A percentile compares a stretch with the other conserved stretches of the same genome.
Evolutionary conservation across 768 basidiomycete species (phyloP).

Genomic region (Chalciporus piperatus): DNA sequence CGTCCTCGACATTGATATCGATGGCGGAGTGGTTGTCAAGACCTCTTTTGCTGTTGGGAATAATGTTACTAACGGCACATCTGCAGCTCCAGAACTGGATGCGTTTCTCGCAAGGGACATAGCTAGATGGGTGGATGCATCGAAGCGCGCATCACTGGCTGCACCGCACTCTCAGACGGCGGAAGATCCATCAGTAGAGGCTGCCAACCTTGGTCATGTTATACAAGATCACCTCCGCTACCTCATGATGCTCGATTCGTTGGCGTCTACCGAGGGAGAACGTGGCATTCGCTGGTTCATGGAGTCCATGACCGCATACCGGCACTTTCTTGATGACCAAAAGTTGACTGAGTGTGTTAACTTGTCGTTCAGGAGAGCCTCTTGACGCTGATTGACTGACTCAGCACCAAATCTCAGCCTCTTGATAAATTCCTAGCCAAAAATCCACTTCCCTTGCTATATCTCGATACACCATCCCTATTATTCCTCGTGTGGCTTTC

Average conservation of each 20-base stretch:
- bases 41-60: conserved; percentile 64
- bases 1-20: conserved; percentile 73
- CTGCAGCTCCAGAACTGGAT: conserved; percentile 49
- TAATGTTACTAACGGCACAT: conserved; percentile 44
- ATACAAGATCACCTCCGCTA: conserved; percentile 60
- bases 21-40: conserved; percentile 51
- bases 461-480: conserved; percentile 61
- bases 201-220: conserved; percentile 44
- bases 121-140: conserved; percentile 54
- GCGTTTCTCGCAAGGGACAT: conserved; percentile 57
- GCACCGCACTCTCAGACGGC: conserved; percentile 32
- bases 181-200: conserved; percentile 49
- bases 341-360: conserved; percentile 16
- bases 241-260: conserved; percentile 67
- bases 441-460: conserved; percentile 67
- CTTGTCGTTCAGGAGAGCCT: background rate
- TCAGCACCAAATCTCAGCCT: conserved; percentile 43
- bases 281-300: conserved; percentile 75
- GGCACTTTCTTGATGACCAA: conserved; percentile 17
- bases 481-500: conserved; percentile 74
- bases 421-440: conserved; percentile 64
- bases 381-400: background rate
- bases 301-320: conserved; percentile 33
- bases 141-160: conserved; percentile 22
- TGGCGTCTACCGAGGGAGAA: conserved; percentile 55